A percentile compares a stretch with the other conserved stretches of the same genome.
Evolutionary conservation across 805 yeast species (phyloP).

Genomic region (Starmerella potacharoeniae): DNA sequence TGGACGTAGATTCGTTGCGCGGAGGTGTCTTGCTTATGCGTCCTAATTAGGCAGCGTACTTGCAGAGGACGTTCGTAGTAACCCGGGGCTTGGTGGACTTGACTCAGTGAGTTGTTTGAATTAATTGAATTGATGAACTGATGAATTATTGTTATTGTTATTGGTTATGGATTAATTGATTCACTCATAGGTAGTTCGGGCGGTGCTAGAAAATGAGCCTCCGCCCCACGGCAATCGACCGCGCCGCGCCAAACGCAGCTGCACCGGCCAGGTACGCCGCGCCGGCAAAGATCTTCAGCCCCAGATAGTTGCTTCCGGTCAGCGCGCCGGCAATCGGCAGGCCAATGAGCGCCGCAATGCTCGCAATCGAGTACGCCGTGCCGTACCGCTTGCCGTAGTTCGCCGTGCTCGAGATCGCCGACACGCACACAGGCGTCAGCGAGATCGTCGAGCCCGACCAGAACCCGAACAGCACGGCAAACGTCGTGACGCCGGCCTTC

Average conservation of each 20-base stretch:
- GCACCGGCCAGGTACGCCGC: constrained; percentile 25
- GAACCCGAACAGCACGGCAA: constrained; percentile 33
- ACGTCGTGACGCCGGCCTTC: constrained; percentile 42
- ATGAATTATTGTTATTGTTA: too few species aligned
- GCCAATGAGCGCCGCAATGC: constrained; percentile 31
- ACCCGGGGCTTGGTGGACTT: too few species aligned
- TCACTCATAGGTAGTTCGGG: too few species aligned
- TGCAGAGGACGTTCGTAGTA: too few species aligned
- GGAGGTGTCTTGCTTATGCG: too few species aligned
- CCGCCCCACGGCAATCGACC: constrained; percentile 25
- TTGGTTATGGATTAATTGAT: too few species aligned
- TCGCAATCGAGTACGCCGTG: constrained; percentile 42
- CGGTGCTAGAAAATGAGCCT: constrained; percentile 3
- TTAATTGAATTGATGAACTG: too few species aligned
- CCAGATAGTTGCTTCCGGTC: constrained; percentile 24
- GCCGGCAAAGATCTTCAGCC: constrained; percentile 29
- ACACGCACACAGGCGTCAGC: constrained; percentile 57
- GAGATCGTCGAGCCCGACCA: constrained; percentile 37
- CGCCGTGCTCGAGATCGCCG: constrained; percentile 48
- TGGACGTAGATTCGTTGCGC: too few species aligned
- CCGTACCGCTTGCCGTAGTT: constrained; percentile 65
- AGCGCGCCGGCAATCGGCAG: constrained; percentile 33
- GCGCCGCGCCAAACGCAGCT: constrained; percentile 21
- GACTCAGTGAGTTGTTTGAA: too few species aligned
- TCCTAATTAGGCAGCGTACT: too few species aligned